Evolutionary conservation across 2,329 filamentous ascomycete species (phyloP), one percentile per base, ranked within the genome.

Genomic region (Colletotrichum sp.): DNA sequence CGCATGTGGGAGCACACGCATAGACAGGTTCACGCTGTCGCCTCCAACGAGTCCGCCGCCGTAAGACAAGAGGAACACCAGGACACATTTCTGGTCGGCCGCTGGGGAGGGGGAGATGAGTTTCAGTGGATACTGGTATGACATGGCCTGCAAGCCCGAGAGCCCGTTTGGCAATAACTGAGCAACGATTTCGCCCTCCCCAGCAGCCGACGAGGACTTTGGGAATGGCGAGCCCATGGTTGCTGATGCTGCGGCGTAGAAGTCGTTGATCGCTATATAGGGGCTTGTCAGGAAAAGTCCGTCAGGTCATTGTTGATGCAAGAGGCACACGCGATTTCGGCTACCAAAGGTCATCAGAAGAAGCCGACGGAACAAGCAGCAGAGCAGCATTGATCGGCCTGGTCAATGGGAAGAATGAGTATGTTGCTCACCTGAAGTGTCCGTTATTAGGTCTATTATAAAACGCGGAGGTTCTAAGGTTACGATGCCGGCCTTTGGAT

Each of bases 81-180:
- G 91, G 10, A 96, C 90, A 72, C 94, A 94, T 78, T 90, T 89
- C 72, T 93, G 90, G 55, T 90, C 87, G 64, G 90, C 88, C 7
- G 93, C 88, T 13, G 94, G 91, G 16, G 93, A 90, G 2, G 96
- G 95, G 0, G 96, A 94, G 77, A 99, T 95, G 73, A 99, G 91
- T 84, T 99, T 99, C 63, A 99, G 90, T 2, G 97, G 97, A 81
- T 99, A 99, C 83, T 98, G 95, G 83, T 98, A 99, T 43, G 93
- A 93, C 78, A 98, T 91, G 36, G 90, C 91, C 76, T 93, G 92
- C 34, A 98, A 90, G 61, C 93, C 92, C 16, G 95, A 95, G 64
- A 91, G 91, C 30, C 91, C 90, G 36, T 93, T 93, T 43, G 96
- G 95, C 12, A 96, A 89, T 7, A 94, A 86, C 24, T 91, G 91